These are phyloP conservation scores for Jatropha podagrica DNA, from an alignment of 441 rosid genomes.

Conservation along the genomic window DNA sequence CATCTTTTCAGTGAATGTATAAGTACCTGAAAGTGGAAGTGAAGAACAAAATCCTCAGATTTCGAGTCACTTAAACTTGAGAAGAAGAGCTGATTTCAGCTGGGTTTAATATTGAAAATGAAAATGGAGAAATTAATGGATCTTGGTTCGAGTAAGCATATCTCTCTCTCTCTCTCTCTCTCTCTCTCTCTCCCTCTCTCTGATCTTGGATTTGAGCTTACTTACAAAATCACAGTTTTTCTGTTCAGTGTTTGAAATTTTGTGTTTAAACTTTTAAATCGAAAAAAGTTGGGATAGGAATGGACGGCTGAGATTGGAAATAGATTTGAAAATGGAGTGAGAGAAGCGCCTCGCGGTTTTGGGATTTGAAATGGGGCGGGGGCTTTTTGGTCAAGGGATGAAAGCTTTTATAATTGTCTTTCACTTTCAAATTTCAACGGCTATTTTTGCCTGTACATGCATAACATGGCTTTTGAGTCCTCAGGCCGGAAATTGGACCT, in stretches of 20 bases:
- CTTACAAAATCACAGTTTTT: not conserved
- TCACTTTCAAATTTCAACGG: constrained; percentile 47
- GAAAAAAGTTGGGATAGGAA: constrained; percentile 10
- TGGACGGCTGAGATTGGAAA: constrained; percentile 57
- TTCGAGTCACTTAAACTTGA: constrained; percentile 21
- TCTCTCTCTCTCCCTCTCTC: too few relatives aligned
- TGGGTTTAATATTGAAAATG: not conserved
- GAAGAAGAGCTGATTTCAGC: constrained; percentile 8
- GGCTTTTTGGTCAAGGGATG: constrained; percentile 32
- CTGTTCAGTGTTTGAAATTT: not conserved
- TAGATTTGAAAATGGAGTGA: constrained; percentile 35
- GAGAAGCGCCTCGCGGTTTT: constrained; percentile 39
- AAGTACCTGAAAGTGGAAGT: constrained; percentile 49
- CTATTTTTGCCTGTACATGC: constrained; percentile 14
- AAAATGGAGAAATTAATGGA: not conserved
- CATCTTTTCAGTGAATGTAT: not conserved
- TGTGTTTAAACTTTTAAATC: constrained; percentile 22
- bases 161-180: not conserved
- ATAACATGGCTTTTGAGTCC: not conserved
- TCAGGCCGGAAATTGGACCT: too few relatives aligned
- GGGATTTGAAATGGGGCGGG: constrained; percentile 63
- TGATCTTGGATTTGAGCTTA: not conserved
- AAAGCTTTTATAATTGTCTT: constrained; percentile 5
- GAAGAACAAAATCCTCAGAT: constrained; percentile 44
- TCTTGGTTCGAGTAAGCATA: not conserved